Evolutionary conservation across 495 filamentous ascomycete species (phyloP).

Genomic region (Pyrenopolyporus hunteri): DNA sequence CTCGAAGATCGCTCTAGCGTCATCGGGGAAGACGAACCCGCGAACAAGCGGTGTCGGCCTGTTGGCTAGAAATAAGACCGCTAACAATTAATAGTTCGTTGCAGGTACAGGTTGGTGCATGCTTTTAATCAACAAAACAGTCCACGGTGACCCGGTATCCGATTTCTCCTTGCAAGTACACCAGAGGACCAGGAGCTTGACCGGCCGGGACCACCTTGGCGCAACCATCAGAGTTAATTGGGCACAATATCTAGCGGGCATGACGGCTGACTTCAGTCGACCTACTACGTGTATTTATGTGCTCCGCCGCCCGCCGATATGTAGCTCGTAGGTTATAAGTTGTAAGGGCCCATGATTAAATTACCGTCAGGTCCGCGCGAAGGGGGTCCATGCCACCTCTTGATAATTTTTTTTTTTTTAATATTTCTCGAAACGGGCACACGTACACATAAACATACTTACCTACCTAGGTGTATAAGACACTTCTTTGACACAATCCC

Average conservation of each 20-base stretch:
- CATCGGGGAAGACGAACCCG: background rate
- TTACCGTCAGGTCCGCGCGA: no score
- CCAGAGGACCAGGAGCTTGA: conserved; percentile 6
- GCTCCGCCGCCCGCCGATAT: conserved; percentile 19
- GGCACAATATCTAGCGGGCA: conserved; percentile 18
- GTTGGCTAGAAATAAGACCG: background rate
- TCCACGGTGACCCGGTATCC: conserved; percentile 1
- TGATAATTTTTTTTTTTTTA: no score
- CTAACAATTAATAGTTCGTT: conserved; percentile 9
- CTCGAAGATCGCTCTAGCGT: conserved; percentile 1
- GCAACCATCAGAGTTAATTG: conserved; percentile 21
- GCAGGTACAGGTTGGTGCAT: conserved; percentile 22
- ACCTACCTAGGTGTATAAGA: no score
- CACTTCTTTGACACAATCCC: no score
- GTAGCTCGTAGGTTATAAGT: background rate
- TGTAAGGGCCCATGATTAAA: no score
- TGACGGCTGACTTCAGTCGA: background rate
- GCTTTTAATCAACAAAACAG: background rate
- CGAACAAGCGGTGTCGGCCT: background rate
- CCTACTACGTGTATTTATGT: conserved; percentile 23
- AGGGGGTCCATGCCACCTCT: no score
- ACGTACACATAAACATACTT: no score
- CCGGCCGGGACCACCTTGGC: conserved; percentile 26
- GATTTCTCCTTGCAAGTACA: conserved; percentile 16
- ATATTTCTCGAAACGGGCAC: no score